These are phyloP conservation scores for Colletotrichum kahawae DNA, from an alignment of 2,329 filamentous ascomycete species.

Conservation along the genomic window DNA sequence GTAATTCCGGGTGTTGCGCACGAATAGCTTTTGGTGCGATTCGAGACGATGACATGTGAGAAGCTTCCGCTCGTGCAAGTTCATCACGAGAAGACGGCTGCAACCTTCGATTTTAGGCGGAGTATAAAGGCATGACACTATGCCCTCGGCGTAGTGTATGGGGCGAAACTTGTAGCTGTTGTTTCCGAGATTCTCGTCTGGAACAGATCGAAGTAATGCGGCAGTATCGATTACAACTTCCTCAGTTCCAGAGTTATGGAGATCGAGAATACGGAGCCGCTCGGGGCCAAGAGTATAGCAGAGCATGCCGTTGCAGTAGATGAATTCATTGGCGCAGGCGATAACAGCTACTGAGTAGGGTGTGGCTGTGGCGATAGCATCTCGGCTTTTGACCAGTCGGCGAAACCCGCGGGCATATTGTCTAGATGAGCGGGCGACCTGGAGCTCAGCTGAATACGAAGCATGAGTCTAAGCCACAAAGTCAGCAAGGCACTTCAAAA, in stretches of 20 bases:
- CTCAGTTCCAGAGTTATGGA: slow-evolving; percentile 50
- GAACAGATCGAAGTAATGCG: background rate
- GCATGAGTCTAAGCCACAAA: slow-evolving; percentile 22
- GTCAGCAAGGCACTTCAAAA: slow-evolving; percentile 22
- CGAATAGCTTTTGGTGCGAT: slow-evolving; percentile 65
- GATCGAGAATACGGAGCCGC: slow-evolving; percentile 62
- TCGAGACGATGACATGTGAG: slow-evolving; percentile 45
- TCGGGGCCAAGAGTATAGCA: slow-evolving; percentile 61
- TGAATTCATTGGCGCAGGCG: slow-evolving; percentile 64
- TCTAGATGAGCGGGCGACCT: slow-evolving; percentile 21
- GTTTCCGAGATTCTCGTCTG: slow-evolving; percentile 13
- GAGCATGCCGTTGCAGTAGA: slow-evolving; percentile 67
- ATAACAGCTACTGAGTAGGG: slow-evolving; percentile 68
- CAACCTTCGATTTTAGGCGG: slow-evolving; percentile 37
- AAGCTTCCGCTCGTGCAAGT: slow-evolving; percentile 40
- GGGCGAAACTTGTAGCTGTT: slow-evolving; percentile 54
- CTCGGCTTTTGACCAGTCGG: slow-evolving; percentile 63
- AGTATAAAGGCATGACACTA: slow-evolving; percentile 63
- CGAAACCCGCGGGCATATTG: slow-evolving; percentile 59
- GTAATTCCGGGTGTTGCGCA: slow-evolving; percentile 65
- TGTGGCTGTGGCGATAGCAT: slow-evolving; percentile 63
- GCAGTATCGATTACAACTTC: slow-evolving; percentile 59
- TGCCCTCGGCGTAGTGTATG: slow-evolving; percentile 60
- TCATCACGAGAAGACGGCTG: slow-evolving; percentile 60
- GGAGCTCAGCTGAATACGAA: slow-evolving; percentile 27